A percentile compares a stretch with the other conserved stretches of the same genome.
Conservation (phyloP, 768 basidiomycete species). For the Paxillus involutus region DNA sequence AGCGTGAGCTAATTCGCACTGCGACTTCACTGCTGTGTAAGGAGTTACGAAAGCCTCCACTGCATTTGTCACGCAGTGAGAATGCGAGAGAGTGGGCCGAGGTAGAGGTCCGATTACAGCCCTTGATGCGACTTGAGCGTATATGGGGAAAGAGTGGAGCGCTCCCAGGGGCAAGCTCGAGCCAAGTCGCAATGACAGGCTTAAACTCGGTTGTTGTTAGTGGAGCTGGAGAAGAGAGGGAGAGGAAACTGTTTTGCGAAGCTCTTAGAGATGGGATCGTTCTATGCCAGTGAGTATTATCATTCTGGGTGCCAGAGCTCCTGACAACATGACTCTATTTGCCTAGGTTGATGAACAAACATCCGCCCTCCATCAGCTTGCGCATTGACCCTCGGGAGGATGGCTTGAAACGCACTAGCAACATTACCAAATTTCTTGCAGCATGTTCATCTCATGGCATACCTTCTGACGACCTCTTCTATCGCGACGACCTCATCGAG, state of each 20-base stretch:
- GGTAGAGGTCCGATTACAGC: slow-evolving; percentile 64
- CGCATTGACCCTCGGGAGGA: slow-evolving; percentile 68
- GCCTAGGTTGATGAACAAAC: slow-evolving; percentile 74
- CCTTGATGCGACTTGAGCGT: slow-evolving; percentile 66
- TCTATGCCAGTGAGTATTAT: slow-evolving; percentile 78
- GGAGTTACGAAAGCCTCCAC: slow-evolving; percentile 63
- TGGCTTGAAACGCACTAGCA: slow-evolving; percentile 62
- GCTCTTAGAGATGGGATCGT: slow-evolving; percentile 83
- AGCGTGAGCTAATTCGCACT: slow-evolving; percentile 65
- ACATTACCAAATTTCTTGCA: slow-evolving; percentile 77
- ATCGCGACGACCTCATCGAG: slow-evolving; percentile 66
- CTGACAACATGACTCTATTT: slow-evolving; percentile 3
- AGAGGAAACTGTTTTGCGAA: slow-evolving; percentile 70
- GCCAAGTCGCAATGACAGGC: slow-evolving; percentile 33
- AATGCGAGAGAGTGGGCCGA: slow-evolving; percentile 68
- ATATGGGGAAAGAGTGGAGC: slow-evolving; percentile 71
- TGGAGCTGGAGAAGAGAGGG: slow-evolving; percentile 69
- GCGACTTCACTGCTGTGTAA: slow-evolving; percentile 66
- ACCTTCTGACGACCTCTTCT: slow-evolving; percentile 61
- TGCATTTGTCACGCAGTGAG: slow-evolving; percentile 50
- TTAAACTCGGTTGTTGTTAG: slow-evolving; percentile 38
- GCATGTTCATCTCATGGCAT: slow-evolving; percentile 71
- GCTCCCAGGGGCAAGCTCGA: slow-evolving; percentile 40
- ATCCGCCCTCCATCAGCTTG: slow-evolving; percentile 58
- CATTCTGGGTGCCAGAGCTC: slow-evolving; percentile 6